Evolutionary conservation across 805 yeast genomes (phyloP), one percentile per base, ranked within the genome.

Genomic region (Grigorovia humatica): DNA sequence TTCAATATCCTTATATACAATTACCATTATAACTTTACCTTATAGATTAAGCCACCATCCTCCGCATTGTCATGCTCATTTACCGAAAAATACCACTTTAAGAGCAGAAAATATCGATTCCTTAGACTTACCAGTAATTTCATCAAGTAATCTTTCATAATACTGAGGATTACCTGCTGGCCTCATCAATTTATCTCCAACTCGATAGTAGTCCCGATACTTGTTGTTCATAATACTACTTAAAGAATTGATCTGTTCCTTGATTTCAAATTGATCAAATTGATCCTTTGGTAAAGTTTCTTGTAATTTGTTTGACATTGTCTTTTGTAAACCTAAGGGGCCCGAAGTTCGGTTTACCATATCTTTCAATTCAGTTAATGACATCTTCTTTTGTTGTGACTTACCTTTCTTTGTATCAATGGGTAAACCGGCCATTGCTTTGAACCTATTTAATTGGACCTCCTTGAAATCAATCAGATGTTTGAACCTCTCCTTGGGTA

Each of bases 121-220:
- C 65, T 79, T 82, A 61, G 77, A 76, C 60, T 82, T 82, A 23
- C 91, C 90, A 53, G 76, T 73, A 44, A 89, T 76, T 64, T 88
- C 95, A 29, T 76, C 74, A 68, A 83, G 57, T 50, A 89, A 73
- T 61, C 93, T 76, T 43, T 74, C 77, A 62, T 89, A 89, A 63
- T 89, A 89, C 47, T 75, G 67, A 2, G 95, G 88, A 67, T 88
- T 86, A 1, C 96, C 96, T 60, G 83, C 82, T n/a, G 97, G 97
- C 57, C 68, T 74, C 60, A 79, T 68, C 57, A 89, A 68, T 63
- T 84, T 84, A 45, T 80, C 84, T 51, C 82, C 82, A 40, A 81
- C 75, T 54, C 76, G 72, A 64, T 85, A 86, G 61, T 80, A 80
- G 53, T 77, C 76, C 59, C 73, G 75, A 72, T 82, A 82, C 60